A percentile compares a stretch with the other conserved stretches of the same genome.
Evolutionary conservation across 495 filamentous ascomycete genomes (phyloP).

Genomic region (Pyronema domesticum): DNA sequence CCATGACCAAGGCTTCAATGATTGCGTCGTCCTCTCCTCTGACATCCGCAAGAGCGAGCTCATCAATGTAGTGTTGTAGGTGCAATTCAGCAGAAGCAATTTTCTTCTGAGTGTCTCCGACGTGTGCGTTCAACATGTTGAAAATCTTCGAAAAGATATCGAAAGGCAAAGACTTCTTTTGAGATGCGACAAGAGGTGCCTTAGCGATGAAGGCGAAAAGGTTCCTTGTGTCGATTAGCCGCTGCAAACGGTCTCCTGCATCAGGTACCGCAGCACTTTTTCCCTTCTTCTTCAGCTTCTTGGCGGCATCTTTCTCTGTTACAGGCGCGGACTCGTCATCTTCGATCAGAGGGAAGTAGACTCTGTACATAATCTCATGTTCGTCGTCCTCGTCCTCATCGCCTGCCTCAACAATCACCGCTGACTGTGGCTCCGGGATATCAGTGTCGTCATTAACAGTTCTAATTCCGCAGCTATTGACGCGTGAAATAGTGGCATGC

Average conservation of each 20-base stretch:
- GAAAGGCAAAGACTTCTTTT: slow-evolving; percentile 48
- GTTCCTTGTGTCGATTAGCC: slow-evolving; percentile 63
- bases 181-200: slow-evolving; percentile 63
- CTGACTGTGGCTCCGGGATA: neutral
- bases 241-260: slow-evolving; percentile 42
- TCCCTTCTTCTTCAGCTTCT: slow-evolving; percentile 8
- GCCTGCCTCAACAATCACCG: neutral
- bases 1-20: slow-evolving; percentile 71
- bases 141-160: slow-evolving; percentile 32
- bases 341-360: slow-evolving; percentile 32
- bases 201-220: slow-evolving; percentile 75
- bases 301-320: neutral
- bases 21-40: slow-evolving; percentile 73
- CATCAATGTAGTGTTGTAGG: slow-evolving; percentile 59
- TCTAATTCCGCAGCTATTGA: too few relatives aligned
- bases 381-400: slow-evolving; percentile 14
- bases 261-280: slow-evolving; percentile 27
- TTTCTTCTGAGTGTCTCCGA: slow-evolving; percentile 7
- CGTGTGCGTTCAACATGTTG: slow-evolving; percentile 3
- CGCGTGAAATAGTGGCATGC: too few relatives aligned
- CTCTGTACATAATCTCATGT: slow-evolving; percentile 13
- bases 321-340: slow-evolving; percentile 29
- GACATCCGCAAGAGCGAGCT: slow-evolving; percentile 62
- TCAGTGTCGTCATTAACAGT: too few relatives aligned
- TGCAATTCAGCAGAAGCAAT: slow-evolving; percentile 38